phyloP scores from a whole-genome alignment of 2,329 filamentous ascomycete species.

The Colletotrichum plurivorum region DNA sequence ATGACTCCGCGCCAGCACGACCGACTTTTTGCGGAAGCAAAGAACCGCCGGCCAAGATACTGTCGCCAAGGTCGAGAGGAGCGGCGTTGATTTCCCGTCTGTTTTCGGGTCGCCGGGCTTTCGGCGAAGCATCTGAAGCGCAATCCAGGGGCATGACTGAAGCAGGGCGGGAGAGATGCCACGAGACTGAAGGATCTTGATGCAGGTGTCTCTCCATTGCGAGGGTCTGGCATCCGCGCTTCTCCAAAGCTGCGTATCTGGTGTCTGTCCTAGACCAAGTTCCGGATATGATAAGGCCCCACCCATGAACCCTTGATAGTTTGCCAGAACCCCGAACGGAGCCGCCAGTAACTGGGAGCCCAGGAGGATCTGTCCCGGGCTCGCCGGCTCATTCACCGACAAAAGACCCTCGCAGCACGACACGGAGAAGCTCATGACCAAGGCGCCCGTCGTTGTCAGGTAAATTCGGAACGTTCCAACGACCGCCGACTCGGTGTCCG shows the following conservation, averaged over 20 bases:
- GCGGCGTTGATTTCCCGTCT: slow-evolving; percentile 57
- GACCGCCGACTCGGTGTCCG: slow-evolving; percentile 32
- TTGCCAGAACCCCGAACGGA: slow-evolving; percentile 66
- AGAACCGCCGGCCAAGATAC: slow-evolving; percentile 69
- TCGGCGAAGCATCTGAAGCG: slow-evolving; percentile 63
- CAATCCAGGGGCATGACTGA: slow-evolving; percentile 64
- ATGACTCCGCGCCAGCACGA: slow-evolving; percentile 56
- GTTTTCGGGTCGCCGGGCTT: slow-evolving; percentile 58
- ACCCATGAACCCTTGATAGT: slow-evolving; percentile 54
- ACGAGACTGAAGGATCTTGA: slow-evolving; percentile 64
- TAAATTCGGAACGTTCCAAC: slow-evolving; percentile 66
- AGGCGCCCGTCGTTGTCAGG: slow-evolving; percentile 68
- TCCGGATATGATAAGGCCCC: slow-evolving; percentile 52
- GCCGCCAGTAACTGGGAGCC: slow-evolving; percentile 66
- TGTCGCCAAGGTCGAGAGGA: slow-evolving; percentile 51
- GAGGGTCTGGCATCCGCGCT: slow-evolving; percentile 57
- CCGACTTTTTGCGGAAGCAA: slow-evolving; percentile 65
- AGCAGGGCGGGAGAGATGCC: slow-evolving; percentile 62
- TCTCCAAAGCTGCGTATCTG: slow-evolving; percentile 65
- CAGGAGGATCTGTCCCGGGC: slow-evolving; percentile 55
- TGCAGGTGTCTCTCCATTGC: slow-evolving; percentile 65
- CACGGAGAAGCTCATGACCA: slow-evolving; percentile 65
- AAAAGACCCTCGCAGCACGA: slow-evolving; percentile 63
- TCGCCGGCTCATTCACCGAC: slow-evolving; percentile 60
- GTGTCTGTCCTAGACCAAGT: slow-evolving; percentile 62